These are phyloP conservation scores for Aurantiochytrium sp. DNA, from an alignment of 108 stramenopile genomes.

Conservation along the genomic window DNA sequence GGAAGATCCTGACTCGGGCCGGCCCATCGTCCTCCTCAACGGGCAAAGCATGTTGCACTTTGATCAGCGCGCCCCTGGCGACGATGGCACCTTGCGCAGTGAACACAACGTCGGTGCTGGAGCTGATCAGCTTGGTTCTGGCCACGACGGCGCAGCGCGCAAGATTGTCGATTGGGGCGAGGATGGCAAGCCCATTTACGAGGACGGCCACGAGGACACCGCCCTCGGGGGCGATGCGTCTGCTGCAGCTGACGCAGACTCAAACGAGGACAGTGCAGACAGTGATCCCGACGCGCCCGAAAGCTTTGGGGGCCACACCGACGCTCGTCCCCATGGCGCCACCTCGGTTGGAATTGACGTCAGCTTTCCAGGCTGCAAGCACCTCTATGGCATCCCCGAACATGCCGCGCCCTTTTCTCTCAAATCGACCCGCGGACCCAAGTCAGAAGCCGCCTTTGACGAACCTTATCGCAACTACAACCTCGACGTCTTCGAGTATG, in stretches of 20 bases:
- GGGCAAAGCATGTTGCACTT: slow-evolving; percentile 66
- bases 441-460: slow-evolving; percentile 42
- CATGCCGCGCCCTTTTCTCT: slow-evolving; percentile 82
- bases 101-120: neutral
- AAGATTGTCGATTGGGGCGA: slow-evolving; percentile 31
- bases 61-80: slow-evolving; percentile 62
- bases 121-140: neutral
- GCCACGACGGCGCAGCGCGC: neutral
- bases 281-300: slow-evolving; percentile 46
- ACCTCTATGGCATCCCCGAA: slow-evolving; percentile 91
- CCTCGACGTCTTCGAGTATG: slow-evolving; percentile 98
- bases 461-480: slow-evolving; percentile 98
- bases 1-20: neutral
- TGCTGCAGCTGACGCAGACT: too few relatives aligned
- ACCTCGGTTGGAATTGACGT: slow-evolving; percentile 91
- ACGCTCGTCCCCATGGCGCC: slow-evolving; percentile 80
- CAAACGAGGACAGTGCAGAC: neutral
- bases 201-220: slow-evolving; percentile 28
- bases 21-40: slow-evolving; percentile 44
- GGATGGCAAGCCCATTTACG: slow-evolving; percentile 34
- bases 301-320: slow-evolving; percentile 73
- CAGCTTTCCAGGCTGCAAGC: slow-evolving; percentile 64
- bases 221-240: slow-evolving; percentile 34
- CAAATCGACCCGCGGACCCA: slow-evolving; percentile 64
- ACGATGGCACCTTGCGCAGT: slow-evolving; percentile 20